Evolutionary conservation across 2,329 filamentous ascomycete genomes (phyloP), one percentile per base, ranked within the genome.

Genomic region (Microsporum audouinii): DNA sequence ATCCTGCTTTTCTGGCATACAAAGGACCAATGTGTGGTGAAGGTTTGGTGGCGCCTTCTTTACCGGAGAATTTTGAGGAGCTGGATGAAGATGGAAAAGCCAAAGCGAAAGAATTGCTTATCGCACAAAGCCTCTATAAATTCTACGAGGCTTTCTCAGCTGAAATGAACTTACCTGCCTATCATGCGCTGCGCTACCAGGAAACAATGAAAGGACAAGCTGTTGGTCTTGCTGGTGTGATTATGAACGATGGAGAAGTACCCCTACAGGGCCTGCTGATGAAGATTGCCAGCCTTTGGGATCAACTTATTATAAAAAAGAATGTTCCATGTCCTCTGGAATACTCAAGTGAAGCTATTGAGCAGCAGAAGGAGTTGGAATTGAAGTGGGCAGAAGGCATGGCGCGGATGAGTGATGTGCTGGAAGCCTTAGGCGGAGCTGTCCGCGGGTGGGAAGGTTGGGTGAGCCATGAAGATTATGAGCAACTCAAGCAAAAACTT

Each of bases 321-420:
- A 14, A 39, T 8, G 38, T 14, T 39, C 38, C 38, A 39, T 39
- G 38, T 0, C 38, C 38, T 39, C 38, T 61, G 12, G 7, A 58
- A 14, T 61, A 58, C 60, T 61, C 60, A 7, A 10, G 2, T 33
- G 29, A 43, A 17, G 60, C 1, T 2, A 49, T 58, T 29, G 60
- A 61, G 14, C 53, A 38, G 17, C 36, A 61, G 10, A 49, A 41
- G 41, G 43, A 58, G 12, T 58, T 58, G 36, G 60, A 61, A 17
- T n/a, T 34, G 23, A 61, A 58, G 53, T 61, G 60, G 60, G 53
- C 41, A 33, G 60, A 61, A 61, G 60, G 60, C 23, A 61, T 61
- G n/a, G 3, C 36, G 17, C 53, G 57, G 36, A 61, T 61, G 53
- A 31, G 57, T 14, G 38, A 61, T 61, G 38, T 61, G 31, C 60